Evolutionary conservation across 2,329 filamentous ascomycete species (phyloP).

Genomic region (Magnaporthiopsis poae): DNA sequence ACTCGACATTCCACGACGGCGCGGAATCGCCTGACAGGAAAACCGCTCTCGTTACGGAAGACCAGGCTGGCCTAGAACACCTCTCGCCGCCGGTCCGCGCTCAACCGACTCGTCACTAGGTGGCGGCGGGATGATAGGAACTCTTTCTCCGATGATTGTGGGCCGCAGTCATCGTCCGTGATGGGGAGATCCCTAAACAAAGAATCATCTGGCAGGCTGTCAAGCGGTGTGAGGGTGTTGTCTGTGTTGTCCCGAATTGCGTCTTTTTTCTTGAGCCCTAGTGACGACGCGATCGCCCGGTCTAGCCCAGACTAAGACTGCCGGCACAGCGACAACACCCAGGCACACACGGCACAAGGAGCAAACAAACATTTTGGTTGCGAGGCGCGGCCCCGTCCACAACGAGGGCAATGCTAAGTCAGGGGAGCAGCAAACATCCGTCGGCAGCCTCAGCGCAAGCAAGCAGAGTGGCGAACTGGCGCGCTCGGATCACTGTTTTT

Average conservation of each 20-base stretch:
- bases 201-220: neutral
- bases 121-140: no score
- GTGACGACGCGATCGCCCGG: neutral
- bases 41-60: neutral
- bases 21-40: neutral
- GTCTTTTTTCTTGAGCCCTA: neutral
- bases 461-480: neutral
- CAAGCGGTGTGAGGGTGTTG: neutral
- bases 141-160: neutral
- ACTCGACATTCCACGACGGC: neutral
- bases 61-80: no score
- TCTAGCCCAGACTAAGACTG: neutral
- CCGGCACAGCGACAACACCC: neutral
- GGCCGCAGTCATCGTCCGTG: no score
- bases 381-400: neutral
- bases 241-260: no score
- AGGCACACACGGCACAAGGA: neutral
- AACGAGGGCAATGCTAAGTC: neutral
- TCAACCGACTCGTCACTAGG: neutral
- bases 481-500: neutral
- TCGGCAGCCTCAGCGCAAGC: neutral
- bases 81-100: neutral
- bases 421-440: neutral
- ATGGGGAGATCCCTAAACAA: neutral
- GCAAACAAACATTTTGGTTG: no score